These are phyloP conservation scores for Bisporella sp. DNA, from an alignment of 2,329 filamentous ascomycete species.

Conservation along the genomic window DNA sequence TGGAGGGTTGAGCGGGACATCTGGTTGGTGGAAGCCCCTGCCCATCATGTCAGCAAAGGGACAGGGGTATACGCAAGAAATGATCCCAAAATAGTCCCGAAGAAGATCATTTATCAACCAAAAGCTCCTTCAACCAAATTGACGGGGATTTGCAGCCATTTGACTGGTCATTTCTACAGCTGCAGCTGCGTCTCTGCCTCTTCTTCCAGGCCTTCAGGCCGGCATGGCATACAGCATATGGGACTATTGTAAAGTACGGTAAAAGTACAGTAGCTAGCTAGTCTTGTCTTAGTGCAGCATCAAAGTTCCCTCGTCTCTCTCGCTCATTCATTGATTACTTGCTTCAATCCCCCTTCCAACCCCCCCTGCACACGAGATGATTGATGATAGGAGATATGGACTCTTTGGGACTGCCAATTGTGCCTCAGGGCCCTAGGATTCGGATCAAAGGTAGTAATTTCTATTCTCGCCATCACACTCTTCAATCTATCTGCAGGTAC, in stretches of 20 bases:
- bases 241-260: too few species aligned
- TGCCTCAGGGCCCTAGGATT: neutral
- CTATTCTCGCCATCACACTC: slow-evolving; percentile 2
- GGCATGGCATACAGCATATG: too few species aligned
- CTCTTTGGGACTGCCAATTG: neutral
- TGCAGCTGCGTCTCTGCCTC: too few species aligned
- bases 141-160: neutral
- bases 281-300: too few species aligned
- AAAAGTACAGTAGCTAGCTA: too few species aligned
- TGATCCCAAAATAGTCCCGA: slow-evolving; percentile 6
- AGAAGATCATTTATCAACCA: neutral
- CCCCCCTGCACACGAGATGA: neutral
- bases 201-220: too few species aligned
- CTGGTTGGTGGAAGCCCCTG: too few species aligned
- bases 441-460: neutral
- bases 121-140: too few species aligned
- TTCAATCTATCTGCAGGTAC: slow-evolving; percentile 1
- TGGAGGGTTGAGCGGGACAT: too few species aligned
- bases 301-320: too few species aligned
- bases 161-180: neutral
- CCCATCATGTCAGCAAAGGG: neutral
- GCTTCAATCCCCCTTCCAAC: too few species aligned
- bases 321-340: too few species aligned
- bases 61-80: neutral
- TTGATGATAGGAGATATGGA: neutral